Evolutionary conservation across 441 rosid genomes (phyloP), one percentile per base, ranked within the genome.

Genomic region (Sinapis alba): DNA sequence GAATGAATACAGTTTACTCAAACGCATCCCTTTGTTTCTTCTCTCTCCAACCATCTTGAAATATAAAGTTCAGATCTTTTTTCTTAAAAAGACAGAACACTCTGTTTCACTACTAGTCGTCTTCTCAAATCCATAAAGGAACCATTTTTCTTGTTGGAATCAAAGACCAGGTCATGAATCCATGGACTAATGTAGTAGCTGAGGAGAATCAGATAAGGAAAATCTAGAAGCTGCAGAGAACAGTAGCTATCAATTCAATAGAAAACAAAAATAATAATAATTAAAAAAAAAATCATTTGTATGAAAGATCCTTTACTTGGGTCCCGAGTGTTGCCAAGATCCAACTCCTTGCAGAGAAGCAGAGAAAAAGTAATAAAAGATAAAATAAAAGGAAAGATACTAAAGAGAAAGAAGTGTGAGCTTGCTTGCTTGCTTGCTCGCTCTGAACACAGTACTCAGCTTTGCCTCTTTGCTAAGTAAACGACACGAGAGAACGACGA

Each of bases 381-480:
- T 2, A 62, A 11, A 36, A 2, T 0, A 5, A 75, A 69, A 76
- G 72, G 19, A 63, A 65, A 70, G 11, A 54, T 16, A 27, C 51
- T 54, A 69, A 75, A 73, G 59, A 69, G 65, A 70, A 65, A 63
- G 50, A 68, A 16, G 72, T 63, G 32, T 21, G 45, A 58, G 43
- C 3, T n/a, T n/a, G 65, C 59, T 68, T 60, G 78, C 70, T 65
- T 19, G 66, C 61, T 69, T 62, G 77, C 72, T 65, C 9, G 28
- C 59, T 23, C 50, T 54, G 66, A 75, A 9, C 64, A 61, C 11
- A 24, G 11, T 68, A 27, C 62, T 19, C 41, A 62, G 8, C 83
- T 87, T 87, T 84, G 86, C 94, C 91, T 84, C 89, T 82, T 57
- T 20, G 57, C 67, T 64, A 86, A 89, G 91, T 81, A 83, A 86